phyloP scores from a whole-genome alignment of 78 protist genomes.

The Carpediemonas membranifera region DNA sequence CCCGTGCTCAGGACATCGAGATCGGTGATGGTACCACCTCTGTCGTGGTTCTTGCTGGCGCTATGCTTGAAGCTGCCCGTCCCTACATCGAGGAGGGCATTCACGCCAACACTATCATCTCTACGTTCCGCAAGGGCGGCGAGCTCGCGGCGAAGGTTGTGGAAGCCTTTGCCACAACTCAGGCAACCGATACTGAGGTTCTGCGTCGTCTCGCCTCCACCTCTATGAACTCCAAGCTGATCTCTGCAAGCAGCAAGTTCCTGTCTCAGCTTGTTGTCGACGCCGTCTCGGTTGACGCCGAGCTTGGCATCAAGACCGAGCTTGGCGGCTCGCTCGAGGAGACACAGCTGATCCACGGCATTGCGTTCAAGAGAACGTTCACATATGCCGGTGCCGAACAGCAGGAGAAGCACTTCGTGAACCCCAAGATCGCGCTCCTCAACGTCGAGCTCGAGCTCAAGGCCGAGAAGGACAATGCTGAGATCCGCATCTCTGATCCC shows the following conservation, averaged over 20 bases:
- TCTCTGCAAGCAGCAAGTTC: slow-evolving; percentile 64
- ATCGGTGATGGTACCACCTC: slow-evolving; percentile 99
- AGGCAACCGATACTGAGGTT: slow-evolving; percentile 2
- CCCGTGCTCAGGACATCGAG: slow-evolving; percentile 82
- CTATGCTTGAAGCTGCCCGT: slow-evolving; percentile 79
- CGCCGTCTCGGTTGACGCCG: slow-evolving; percentile 64
- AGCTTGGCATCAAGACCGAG: slow-evolving; percentile 93
- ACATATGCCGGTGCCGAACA: slow-evolving; percentile 98
- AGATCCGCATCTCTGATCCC: slow-evolving; percentile 73
- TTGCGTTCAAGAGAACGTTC: slow-evolving; percentile 99
- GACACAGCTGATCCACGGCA: slow-evolving; percentile 87
- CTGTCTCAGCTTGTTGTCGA: slow-evolving; percentile 89
- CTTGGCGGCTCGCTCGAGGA: slow-evolving; percentile 85
- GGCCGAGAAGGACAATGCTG: slow-evolving; percentile 94
- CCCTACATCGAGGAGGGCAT: slow-evolving; percentile 92
- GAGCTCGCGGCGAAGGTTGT: slow-evolving; percentile 4
- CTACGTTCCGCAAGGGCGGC: slow-evolving; percentile 62
- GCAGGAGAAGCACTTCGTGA: slow-evolving; percentile 84
- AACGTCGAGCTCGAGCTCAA: slow-evolving; percentile 97
- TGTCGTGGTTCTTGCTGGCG: slow-evolving; percentile 93
- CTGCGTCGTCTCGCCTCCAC: slow-evolving; percentile 84
- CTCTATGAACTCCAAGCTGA: slow-evolving; percentile 87
- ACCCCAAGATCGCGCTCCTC: slow-evolving; percentile 78
- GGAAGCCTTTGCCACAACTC: neutral
- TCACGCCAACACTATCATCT: slow-evolving; percentile 88